phyloP scores from a whole-genome alignment of 2,329 filamentous ascomycete species.

The Coniochaeta hoffmannii region DNA sequence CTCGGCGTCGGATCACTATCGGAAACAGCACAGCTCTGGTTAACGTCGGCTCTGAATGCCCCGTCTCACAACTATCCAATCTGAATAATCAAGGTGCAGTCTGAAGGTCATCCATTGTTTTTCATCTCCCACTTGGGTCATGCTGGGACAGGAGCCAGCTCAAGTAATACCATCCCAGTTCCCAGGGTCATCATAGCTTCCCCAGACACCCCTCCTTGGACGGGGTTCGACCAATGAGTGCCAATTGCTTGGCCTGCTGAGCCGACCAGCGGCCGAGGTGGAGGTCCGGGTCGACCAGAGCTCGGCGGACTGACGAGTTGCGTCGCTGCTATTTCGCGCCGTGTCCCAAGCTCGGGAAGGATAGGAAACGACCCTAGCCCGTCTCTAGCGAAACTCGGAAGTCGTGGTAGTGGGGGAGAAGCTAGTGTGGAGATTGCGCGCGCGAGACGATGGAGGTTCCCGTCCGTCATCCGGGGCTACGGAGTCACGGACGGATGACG shows the following conservation, averaged over 20 bases:
- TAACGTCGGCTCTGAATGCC: not conserved
- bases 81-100: not conserved
- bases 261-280: not conserved
- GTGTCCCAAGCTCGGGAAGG: not conserved
- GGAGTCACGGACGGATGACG: slow-evolving; percentile 1
- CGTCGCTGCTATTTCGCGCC: not conserved
- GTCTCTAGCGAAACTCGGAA: not conserved
- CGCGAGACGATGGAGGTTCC: not conserved
- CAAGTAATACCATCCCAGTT: not conserved
- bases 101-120: not conserved
- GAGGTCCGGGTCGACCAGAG: not conserved
- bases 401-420: not conserved
- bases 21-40: not conserved
- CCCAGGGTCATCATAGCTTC: not conserved
- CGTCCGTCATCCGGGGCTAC: too few relatives aligned
- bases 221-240: not conserved
- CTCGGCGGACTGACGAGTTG: not conserved
- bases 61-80: not conserved
- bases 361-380: not conserved
- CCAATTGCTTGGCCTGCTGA: not conserved
- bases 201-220: not conserved
- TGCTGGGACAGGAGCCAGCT: not conserved
- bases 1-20: not conserved
- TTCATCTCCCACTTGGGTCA: not conserved
- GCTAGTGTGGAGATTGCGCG: not conserved